Percentiles rank a stretch among this genome's conserved stretches.
Conservation (phyloP, 352 stramenopile species). For the Phytopythium montanum region DNA sequence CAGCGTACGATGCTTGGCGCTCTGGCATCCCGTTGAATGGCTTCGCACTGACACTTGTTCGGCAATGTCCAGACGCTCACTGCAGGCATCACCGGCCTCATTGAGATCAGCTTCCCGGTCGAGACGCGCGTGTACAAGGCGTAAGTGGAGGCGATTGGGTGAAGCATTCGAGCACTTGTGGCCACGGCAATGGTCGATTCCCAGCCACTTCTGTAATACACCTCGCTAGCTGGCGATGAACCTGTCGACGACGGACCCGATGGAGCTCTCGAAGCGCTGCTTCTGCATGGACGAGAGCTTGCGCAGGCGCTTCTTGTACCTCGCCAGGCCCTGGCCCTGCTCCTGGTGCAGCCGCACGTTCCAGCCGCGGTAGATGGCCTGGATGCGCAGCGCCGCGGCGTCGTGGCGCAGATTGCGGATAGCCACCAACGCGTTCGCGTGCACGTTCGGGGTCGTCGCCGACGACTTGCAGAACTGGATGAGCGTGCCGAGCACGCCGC, state of each 20-base stretch:
- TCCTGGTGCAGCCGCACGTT: conserved; percentile 35
- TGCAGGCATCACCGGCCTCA: conserved; percentile 63
- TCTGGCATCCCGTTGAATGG: background rate
- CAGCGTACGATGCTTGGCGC: conserved; percentile 35
- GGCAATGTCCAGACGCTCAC: conserved; percentile 41
- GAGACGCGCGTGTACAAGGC: conserved; percentile 51
- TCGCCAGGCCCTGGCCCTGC: conserved; percentile 1
- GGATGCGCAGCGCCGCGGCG: conserved; percentile 64
- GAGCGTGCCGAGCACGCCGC: conserved; percentile 52
- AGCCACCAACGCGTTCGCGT: conserved; percentile 33
- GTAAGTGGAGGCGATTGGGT: conserved; percentile 4
- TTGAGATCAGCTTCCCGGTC: conserved; percentile 68
- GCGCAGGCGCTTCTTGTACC: conserved; percentile 17
- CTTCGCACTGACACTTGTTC: background rate
- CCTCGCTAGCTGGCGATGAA: conserved; percentile 11
- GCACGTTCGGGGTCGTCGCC: conserved; percentile 32
- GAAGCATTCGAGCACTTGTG: background rate
- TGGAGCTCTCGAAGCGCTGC: conserved; percentile 17
- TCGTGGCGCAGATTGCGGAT: conserved; percentile 71
- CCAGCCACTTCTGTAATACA: background rate
- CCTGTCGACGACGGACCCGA: conserved; percentile 24
- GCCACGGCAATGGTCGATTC: background rate
- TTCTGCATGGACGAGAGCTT: conserved; percentile 32
- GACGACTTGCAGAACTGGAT: conserved; percentile 51
- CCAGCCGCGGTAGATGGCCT: conserved; percentile 67